phyloP scores from a whole-genome alignment of 2,329 filamentous ascomycete species.

The Graphilbum sp. region DNA sequence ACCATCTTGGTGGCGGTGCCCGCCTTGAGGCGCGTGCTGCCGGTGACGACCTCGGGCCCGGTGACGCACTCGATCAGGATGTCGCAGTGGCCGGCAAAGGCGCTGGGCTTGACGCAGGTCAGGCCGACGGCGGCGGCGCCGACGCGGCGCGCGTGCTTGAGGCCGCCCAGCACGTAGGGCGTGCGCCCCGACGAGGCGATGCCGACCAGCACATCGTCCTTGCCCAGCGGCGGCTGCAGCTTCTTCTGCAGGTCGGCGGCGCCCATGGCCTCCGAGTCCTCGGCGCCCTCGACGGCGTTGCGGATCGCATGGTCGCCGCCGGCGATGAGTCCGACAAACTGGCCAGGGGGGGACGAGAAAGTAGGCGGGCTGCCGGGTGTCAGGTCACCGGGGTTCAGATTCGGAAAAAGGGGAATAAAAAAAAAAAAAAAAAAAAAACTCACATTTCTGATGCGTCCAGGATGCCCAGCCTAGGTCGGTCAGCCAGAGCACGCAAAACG shows the following conservation, averaged over 20 bases:
- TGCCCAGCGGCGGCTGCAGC: constrained; percentile 9
- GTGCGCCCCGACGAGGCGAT: constrained; percentile 26
- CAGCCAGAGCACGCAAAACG: too few species aligned
- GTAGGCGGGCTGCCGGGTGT: constrained; percentile 17
- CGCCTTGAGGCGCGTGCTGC: constrained; percentile 27
- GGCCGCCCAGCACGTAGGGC: constrained; percentile 22
- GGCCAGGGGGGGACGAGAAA: constrained; percentile 19
- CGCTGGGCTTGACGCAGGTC: constrained; percentile 20
- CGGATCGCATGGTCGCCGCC: constrained; percentile 24
- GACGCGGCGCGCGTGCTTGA: constrained; percentile 17
- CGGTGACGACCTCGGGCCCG: constrained; percentile 26
- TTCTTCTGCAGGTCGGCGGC: constrained; percentile 14
- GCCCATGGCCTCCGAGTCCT: constrained; percentile 19
- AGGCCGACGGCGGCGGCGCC: constrained; percentile 22
- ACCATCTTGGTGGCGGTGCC: constrained; percentile 26
- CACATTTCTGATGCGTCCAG: constrained; percentile 24
- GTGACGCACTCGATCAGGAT: constrained; percentile 21
- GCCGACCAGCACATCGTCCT: constrained; percentile 21
- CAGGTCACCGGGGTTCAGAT: too few species aligned
- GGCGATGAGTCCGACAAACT: constrained; percentile 24
- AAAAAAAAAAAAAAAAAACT: background rate
- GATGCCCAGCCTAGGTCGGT: constrained; percentile 2
- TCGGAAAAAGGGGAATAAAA: background rate
- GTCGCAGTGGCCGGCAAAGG: constrained; percentile 8
- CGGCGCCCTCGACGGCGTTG: constrained; percentile 23